phyloP scores from a whole-genome alignment of 352 stramenopile species.

The Phytophthora podocarpi region DNA sequence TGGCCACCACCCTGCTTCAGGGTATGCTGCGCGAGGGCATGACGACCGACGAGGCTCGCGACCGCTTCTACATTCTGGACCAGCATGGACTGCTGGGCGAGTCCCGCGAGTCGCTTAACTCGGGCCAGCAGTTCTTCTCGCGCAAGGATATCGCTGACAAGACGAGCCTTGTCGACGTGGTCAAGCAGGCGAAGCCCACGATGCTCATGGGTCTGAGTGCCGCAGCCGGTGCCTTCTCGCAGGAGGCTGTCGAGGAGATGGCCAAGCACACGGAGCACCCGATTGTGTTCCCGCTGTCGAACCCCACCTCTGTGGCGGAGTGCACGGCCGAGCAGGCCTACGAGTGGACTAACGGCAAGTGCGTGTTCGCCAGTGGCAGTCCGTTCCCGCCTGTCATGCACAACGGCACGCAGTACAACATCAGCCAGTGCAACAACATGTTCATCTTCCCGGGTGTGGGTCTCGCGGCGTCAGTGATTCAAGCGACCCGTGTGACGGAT shows the following conservation, averaged over 20 bases:
- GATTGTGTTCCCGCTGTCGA: slow-evolving; percentile 97
- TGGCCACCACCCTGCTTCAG: slow-evolving; percentile 89
- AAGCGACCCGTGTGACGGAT: slow-evolving; percentile 86
- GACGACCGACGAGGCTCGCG: slow-evolving; percentile 66
- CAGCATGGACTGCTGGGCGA: slow-evolving; percentile 72
- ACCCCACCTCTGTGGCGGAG: slow-evolving; percentile 96
- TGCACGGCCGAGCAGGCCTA: slow-evolving; percentile 97
- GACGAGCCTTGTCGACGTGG: slow-evolving; percentile 76
- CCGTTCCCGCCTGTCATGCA: slow-evolving; percentile 30
- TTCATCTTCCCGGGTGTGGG: slow-evolving; percentile 98
- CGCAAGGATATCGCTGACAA: slow-evolving; percentile 73
- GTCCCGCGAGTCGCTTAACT: slow-evolving; percentile 56
- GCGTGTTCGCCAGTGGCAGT: slow-evolving; percentile 25
- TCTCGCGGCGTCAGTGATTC: slow-evolving; percentile 89
- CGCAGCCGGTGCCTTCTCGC: slow-evolving; percentile 86
- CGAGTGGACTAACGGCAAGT: slow-evolving; percentile 95
- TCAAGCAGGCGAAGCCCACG: slow-evolving; percentile 91
- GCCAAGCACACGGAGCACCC: slow-evolving; percentile 85
- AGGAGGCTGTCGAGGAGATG: slow-evolving; percentile 89
- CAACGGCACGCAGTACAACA: slow-evolving; percentile 80
- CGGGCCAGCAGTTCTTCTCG: slow-evolving; percentile 84
- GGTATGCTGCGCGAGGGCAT: slow-evolving; percentile 91
- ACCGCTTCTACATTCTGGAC: slow-evolving; percentile 82
- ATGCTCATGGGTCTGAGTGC: slow-evolving; percentile 95
- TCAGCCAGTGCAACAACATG: slow-evolving; percentile 96